A percentile compares a stretch with the other conserved stretches of the same genome.
Conservation (phyloP, 768 basidiomycete species). For the Lentinus brumalis region DNA sequence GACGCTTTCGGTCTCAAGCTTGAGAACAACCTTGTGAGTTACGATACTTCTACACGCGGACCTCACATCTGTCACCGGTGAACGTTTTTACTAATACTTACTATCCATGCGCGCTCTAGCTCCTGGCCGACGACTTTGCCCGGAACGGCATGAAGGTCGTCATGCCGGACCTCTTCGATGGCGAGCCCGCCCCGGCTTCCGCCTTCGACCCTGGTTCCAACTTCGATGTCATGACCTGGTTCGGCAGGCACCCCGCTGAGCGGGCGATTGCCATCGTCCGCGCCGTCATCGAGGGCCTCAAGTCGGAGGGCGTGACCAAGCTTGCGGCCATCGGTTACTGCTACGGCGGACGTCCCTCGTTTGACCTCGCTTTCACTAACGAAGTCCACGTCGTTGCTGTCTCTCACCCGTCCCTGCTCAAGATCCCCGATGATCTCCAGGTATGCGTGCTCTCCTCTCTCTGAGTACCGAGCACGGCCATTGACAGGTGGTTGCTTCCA, state of each 20-base stretch:
- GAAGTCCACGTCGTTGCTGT: slow-evolving; percentile 49
- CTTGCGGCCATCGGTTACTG: slow-evolving; percentile 72
- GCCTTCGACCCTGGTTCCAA: slow-evolving; percentile 10
- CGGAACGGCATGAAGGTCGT: slow-evolving; percentile 42
- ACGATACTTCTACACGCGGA: slow-evolving; percentile 3
- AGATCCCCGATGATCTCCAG: slow-evolving; percentile 63
- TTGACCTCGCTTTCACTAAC: slow-evolving; percentile 63
- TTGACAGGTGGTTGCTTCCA: neutral
- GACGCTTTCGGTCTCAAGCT: slow-evolving; percentile 36
- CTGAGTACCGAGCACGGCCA: neutral
- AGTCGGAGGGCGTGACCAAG: slow-evolving; percentile 55
- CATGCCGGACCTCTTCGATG: slow-evolving; percentile 39
- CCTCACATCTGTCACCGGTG: neutral
- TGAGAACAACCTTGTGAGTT: slow-evolving; percentile 30
- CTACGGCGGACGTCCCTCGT: slow-evolving; percentile 63
- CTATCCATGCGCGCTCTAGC: slow-evolving; percentile 25
- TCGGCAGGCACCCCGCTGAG: slow-evolving; percentile 33
- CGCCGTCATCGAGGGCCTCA: slow-evolving; percentile 58
- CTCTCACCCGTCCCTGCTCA: slow-evolving; percentile 65
- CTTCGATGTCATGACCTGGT: slow-evolving; percentile 39
- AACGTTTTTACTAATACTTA: too few relatives aligned
- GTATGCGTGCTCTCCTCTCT: slow-evolving; percentile 32
- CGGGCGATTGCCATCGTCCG: slow-evolving; percentile 43
- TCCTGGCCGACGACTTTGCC: slow-evolving; percentile 47
- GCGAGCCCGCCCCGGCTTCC: slow-evolving; percentile 35